Percentiles rank a stretch among this genome's conserved stretches.
These are phyloP conservation scores for Rhodotorula sphaerocarpa DNA, from an alignment of 768 basidiomycete species.

Conservation along the genomic window DNA sequence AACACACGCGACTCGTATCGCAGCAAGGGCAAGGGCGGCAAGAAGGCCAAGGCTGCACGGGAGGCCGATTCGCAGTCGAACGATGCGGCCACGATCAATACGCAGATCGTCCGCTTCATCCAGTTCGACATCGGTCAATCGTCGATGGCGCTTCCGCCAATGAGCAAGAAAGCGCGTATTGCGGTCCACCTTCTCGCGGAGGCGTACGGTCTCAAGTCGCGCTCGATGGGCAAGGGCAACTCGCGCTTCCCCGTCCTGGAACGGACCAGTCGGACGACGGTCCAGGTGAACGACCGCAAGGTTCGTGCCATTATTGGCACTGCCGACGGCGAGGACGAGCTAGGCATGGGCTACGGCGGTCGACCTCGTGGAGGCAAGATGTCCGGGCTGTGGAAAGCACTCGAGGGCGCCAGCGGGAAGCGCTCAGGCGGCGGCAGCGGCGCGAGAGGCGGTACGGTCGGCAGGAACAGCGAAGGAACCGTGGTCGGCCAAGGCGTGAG, in stretches of 20 bases:
- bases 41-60: conserved; percentile 38
- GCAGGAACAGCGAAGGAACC: conserved; percentile 31
- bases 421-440: conserved; percentile 13
- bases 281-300: conserved; percentile 55
- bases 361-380: conserved; percentile 34
- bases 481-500: conserved; percentile 31
- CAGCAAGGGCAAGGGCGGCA: conserved; percentile 52
- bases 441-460: background rate
- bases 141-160: conserved; percentile 67
- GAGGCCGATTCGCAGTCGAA: conserved; percentile 38
- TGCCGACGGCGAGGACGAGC: conserved; percentile 40
- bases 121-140: conserved; percentile 50
- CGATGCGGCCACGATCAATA: conserved; percentile 57
- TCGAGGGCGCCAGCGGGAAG: conserved; percentile 32
- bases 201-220: conserved; percentile 65
- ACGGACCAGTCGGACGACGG: conserved; percentile 58
- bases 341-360: conserved; percentile 7
- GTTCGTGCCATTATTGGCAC: conserved; percentile 47
- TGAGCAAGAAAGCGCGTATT: conserved; percentile 63
- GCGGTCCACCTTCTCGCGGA: conserved; percentile 69
- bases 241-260: conserved; percentile 66
- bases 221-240: conserved; percentile 64
- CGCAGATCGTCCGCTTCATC: conserved; percentile 64
- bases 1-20: conserved; percentile 46
- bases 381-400: conserved; percentile 37